Evolutionary conservation across 768 basidiomycete genomes (phyloP), one percentile per base, ranked within the genome.

Genomic region (Rickenella mellea): DNA sequence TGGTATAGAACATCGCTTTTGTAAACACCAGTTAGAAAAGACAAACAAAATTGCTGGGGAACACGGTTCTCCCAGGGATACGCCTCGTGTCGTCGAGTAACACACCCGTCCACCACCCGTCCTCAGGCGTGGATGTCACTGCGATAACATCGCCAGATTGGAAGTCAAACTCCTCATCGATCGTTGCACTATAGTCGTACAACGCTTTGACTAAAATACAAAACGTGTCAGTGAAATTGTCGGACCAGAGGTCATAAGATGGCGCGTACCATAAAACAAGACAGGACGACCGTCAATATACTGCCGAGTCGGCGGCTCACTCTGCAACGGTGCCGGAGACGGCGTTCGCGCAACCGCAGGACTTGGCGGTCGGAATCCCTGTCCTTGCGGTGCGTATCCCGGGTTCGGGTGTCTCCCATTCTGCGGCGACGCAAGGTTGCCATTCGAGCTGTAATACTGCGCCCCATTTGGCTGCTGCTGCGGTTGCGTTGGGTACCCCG

Each of bases 91-190:
- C 84, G 47, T 87, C 83, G n/a, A 89, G 63, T 45, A 90, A 60
- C 51, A 85, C 82, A 19, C 94, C 94, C 43, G 80, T 85, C 94
- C 93, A 98, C 94, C 94, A 97, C 1, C 94, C 94, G 53, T 96
- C 93, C 52, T 92, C 91, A 4, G 91, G 91, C 5, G 91, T 94
- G 17, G 80, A 73, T 0, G 88, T 93, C 8, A 98, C 93, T 6
- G 92, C 93, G 49, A 98, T 96, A 49, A 96, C 87, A 61, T 98
- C 94, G 2, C 86, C 89, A 17, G 80, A 69, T 56, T 92, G 88
- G 78, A 98, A 97, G 58, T 93, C 86, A 59, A 98, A 97, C 64
- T 97, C 94, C 55, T 93, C 90, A 1, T 86, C 81, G 48, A 84
- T 87, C 9, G 83, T 80, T 12, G 87, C 89, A 1, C 63, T 62